These are phyloP conservation scores for Ogataea paraovalis DNA, from an alignment of 805 yeast species.

Conservation along the genomic window DNA sequence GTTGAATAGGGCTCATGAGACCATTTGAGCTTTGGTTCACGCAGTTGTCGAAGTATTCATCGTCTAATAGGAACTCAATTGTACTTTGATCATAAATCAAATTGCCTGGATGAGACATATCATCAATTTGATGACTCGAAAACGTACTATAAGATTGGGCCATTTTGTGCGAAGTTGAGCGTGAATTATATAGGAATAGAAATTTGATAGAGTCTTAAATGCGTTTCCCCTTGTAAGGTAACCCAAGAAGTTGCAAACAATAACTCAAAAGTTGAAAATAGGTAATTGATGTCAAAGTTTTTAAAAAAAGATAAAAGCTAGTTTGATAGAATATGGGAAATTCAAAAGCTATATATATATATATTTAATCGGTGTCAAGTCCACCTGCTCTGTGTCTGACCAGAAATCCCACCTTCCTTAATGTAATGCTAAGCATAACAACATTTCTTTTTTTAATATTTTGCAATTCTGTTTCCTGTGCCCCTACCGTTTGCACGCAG, in stretches of 20 bases:
- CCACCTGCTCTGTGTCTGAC: not conserved
- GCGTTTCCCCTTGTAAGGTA: too few relatives aligned
- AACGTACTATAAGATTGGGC: not conserved
- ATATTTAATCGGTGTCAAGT: not conserved
- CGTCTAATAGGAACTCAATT: conserved; percentile 10
- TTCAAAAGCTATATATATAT: conserved; percentile 1
- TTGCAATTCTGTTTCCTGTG: not conserved
- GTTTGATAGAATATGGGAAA: not conserved
- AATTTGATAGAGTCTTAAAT: too few relatives aligned
- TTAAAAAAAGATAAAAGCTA: not conserved
- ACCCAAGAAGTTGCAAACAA: too few relatives aligned
- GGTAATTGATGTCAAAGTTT: too few relatives aligned
- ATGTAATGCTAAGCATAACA: not conserved
- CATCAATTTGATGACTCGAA: conserved; percentile 10
- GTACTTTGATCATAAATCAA: conserved; percentile 6
- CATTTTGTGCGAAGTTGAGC: not conserved
- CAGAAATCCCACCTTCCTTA: not conserved
- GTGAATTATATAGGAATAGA: not conserved
- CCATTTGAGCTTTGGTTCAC: not conserved
- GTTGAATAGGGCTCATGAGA: not conserved
- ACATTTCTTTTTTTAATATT: not conserved
- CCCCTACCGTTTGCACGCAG: too few relatives aligned
- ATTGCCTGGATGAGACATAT: conserved; percentile 4
- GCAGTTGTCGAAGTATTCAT: conserved; percentile 5
- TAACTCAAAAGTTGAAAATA: too few relatives aligned